Conservation (phyloP, 495 filamentous ascomycete genomes). For the Lindgomyces ingoldianus region DNA sequence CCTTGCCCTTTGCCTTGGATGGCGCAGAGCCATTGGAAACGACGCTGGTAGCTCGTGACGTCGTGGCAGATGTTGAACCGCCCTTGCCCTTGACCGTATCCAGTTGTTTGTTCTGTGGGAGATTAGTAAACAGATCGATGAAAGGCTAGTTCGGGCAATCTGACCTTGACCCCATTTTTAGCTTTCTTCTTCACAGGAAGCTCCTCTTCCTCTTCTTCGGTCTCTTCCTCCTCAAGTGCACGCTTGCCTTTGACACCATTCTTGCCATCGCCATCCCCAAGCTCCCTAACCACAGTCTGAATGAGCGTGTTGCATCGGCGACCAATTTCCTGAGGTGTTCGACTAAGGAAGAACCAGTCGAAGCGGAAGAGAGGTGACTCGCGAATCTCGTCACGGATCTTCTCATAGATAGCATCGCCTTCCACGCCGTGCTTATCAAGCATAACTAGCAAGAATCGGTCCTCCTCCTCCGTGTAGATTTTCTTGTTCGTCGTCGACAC, state of each 20-base stretch:
- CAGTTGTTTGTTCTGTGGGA: slow-evolving; percentile 59
- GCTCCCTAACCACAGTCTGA: slow-evolving; percentile 90
- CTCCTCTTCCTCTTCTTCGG: slow-evolving; percentile 59
- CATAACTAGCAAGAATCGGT: slow-evolving; percentile 92
- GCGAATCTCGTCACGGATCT: slow-evolving; percentile 62
- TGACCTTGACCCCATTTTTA: slow-evolving; percentile 75
- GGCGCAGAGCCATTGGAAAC: slow-evolving; percentile 51
- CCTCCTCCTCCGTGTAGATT: slow-evolving; percentile 98
- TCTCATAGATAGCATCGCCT: slow-evolving; percentile 46
- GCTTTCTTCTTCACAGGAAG: slow-evolving; percentile 89
- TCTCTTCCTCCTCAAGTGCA: slow-evolving; percentile 71
- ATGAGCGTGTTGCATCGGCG: slow-evolving; percentile 91
- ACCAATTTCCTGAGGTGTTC: slow-evolving; percentile 89
- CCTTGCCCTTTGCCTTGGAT: slow-evolving; percentile 55
- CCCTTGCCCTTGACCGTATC: slow-evolving; percentile 58
- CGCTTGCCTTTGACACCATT: slow-evolving; percentile 61
- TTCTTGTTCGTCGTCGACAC: slow-evolving; percentile 99
- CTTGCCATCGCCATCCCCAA: slow-evolving; percentile 58
- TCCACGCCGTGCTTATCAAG: slow-evolving; percentile 82
- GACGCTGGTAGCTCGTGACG: slow-evolving; percentile 61
- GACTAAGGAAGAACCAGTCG: slow-evolving; percentile 97
- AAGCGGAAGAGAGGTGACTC: slow-evolving; percentile 96
- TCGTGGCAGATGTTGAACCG: slow-evolving; percentile 52
- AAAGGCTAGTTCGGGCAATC: slow-evolving; percentile 17
- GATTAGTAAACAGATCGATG: not conserved